Percentiles rank a stretch among this genome's conserved stretches.
phyloP scores from a whole-genome alignment of 768 basidiomycete genomes.

The Coprinellus micaceus region DNA sequence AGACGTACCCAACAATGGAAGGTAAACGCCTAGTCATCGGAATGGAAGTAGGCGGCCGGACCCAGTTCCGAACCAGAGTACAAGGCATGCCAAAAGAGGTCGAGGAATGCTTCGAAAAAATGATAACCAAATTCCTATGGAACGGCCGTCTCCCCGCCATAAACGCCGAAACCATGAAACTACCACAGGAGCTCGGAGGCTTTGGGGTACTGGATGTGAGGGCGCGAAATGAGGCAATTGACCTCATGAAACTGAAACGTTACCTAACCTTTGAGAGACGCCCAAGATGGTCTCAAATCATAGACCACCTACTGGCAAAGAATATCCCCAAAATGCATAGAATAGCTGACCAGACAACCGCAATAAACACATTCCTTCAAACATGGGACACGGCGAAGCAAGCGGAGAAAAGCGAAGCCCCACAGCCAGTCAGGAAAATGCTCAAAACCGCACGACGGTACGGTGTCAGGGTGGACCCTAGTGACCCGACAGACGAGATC shows the following conservation, averaged over 20 bases:
- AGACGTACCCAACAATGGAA: conserved; percentile 21
- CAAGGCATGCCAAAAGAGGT: conserved; percentile 26
- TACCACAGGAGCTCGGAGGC: conserved; percentile 7
- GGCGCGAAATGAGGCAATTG: conserved; percentile 20
- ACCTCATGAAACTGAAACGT: conserved; percentile 19
- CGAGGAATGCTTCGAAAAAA: conserved; percentile 16
- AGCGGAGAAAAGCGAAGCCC: not conserved
- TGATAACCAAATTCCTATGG: conserved; percentile 22
- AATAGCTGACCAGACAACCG: not conserved
- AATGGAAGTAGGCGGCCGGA: conserved; percentile 19
- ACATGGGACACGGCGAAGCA: not conserved
- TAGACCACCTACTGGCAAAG: not conserved
- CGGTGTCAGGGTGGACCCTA: not conserved
- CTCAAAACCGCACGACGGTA: not conserved
- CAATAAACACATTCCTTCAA: not conserved
- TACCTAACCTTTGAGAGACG: conserved; percentile 14
- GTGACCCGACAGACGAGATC: not conserved
- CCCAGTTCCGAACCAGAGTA: conserved; percentile 22
- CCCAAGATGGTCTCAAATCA: conserved; percentile 17
- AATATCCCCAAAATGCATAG: not conserved
- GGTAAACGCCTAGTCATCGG: conserved; percentile 17
- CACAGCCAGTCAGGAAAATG: not conserved
- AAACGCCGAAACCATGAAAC: conserved; percentile 9
- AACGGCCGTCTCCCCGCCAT: conserved; percentile 2
- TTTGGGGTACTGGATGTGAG: conserved; percentile 18